Conservation (phyloP, 2,329 filamentous ascomycete species). For the Passalora sequoiae region DNA sequence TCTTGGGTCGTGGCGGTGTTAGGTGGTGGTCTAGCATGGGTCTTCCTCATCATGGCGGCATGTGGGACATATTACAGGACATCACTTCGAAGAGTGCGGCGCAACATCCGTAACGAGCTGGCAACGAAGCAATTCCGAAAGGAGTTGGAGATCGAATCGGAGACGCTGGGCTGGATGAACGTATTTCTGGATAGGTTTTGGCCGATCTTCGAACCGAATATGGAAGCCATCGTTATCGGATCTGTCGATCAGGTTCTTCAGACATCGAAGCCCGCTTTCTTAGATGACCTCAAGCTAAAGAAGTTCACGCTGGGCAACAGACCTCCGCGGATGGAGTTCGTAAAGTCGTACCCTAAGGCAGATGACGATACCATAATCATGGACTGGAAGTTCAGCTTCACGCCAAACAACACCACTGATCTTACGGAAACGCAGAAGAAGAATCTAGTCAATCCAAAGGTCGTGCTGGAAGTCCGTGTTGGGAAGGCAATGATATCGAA, state of each 20-base stretch:
- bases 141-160: constrained; percentile 80
- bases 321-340: constrained; percentile 91
- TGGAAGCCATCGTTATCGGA: constrained; percentile 85
- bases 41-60: constrained; percentile 85
- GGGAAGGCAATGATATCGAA: constrained; percentile 97
- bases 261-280: constrained; percentile 81
- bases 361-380: constrained; percentile 95
- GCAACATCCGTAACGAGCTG: constrained; percentile 94
- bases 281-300: constrained; percentile 90
- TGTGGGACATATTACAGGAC: constrained; percentile 97
- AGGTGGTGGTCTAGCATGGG: constrained; percentile 87
- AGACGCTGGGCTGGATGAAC: constrained; percentile 98
- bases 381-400: constrained; percentile 99
- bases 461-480: constrained; percentile 88
- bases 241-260: constrained; percentile 95
- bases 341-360: constrained; percentile 94
- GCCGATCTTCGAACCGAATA: constrained; percentile 94
- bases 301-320: constrained; percentile 92
- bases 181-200: constrained; percentile 98
- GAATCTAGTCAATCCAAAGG: constrained; percentile 94
- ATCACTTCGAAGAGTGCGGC: constrained; percentile 83
- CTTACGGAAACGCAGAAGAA: constrained; percentile 85
- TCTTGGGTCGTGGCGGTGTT: constrained; percentile 88
- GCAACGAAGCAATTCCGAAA: constrained; percentile 82
- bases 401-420: constrained; percentile 86